Evolutionary conservation across 768 basidiomycete genomes (phyloP).

Genomic region (Austroboletus festivus): DNA sequence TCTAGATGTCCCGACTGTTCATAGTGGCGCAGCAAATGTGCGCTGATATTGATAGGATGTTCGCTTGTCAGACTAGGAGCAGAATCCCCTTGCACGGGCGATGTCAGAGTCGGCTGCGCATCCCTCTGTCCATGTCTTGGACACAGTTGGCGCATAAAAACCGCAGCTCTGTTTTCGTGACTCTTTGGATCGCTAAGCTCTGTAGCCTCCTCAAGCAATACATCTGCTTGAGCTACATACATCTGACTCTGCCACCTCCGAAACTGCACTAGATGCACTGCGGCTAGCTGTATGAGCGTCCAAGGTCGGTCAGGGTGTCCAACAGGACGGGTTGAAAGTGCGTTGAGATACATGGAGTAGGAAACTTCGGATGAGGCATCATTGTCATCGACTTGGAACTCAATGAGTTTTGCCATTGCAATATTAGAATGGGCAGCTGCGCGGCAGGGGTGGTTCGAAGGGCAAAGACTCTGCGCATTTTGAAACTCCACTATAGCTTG

Average conservation of each 20-base stretch:
- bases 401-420: background rate
- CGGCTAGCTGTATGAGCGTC: background rate
- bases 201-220: background rate
- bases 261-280: background rate
- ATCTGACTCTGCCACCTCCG: background rate
- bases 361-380: background rate
- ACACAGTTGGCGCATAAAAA: background rate
- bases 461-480: background rate
- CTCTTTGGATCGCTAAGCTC: background rate
- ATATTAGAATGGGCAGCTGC: background rate
- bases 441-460: background rate
- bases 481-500: background rate
- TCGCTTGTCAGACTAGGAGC: no score
- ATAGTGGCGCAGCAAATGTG: no score
- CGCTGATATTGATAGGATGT: no score
- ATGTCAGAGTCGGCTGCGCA: background rate
- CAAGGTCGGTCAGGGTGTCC: background rate
- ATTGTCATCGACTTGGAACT: background rate
- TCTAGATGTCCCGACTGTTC: no score
- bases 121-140: background rate
- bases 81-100: no score
- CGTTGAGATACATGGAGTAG: background rate
- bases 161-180: background rate
- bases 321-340: background rate
- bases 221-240: background rate